phyloP scores from a whole-genome alignment of 1,284 basidiomycete species.

The Rhodotorula sp. region DNA sequence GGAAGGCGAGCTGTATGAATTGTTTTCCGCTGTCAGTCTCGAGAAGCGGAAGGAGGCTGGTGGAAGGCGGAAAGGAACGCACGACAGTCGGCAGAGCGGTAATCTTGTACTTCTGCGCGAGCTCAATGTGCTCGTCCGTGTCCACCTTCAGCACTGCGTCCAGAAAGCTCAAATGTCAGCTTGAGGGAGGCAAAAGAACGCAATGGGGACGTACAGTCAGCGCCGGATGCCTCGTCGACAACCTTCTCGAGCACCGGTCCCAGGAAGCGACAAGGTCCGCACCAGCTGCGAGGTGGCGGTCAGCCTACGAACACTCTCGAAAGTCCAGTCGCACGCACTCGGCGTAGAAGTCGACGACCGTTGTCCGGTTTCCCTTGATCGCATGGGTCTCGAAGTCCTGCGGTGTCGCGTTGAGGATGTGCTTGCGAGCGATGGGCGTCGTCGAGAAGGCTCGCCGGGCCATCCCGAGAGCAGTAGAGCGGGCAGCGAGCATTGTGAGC shows the following conservation, averaged over 20 bases:
- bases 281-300: constrained; percentile 20
- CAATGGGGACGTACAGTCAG: constrained; percentile 14
- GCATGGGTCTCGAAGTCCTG: constrained; percentile 23
- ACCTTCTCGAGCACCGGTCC: constrained; percentile 34
- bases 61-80: not conserved
- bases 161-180: not conserved
- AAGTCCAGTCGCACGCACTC: constrained; percentile 18
- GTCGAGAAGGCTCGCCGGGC: constrained; percentile 17
- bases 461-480: not conserved
- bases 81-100: constrained; percentile 34
- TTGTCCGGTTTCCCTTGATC: constrained; percentile 13
- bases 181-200: not conserved
- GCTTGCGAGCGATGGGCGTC: constrained; percentile 6
- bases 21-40: not conserved
- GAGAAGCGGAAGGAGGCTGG: not conserved
- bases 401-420: constrained; percentile 25
- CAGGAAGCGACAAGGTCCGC: constrained; percentile 35
- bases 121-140: constrained; percentile 29
- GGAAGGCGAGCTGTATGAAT: constrained; percentile 28
- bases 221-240: constrained; percentile 17
- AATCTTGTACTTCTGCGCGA: constrained; percentile 35
- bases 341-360: constrained; percentile 39
- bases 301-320: no score
- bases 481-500: not conserved
- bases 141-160: constrained; percentile 30